Evolutionary conservation across 129 eudicot species (phyloP).

Genomic region (Flaveria sonorensis): DNA sequence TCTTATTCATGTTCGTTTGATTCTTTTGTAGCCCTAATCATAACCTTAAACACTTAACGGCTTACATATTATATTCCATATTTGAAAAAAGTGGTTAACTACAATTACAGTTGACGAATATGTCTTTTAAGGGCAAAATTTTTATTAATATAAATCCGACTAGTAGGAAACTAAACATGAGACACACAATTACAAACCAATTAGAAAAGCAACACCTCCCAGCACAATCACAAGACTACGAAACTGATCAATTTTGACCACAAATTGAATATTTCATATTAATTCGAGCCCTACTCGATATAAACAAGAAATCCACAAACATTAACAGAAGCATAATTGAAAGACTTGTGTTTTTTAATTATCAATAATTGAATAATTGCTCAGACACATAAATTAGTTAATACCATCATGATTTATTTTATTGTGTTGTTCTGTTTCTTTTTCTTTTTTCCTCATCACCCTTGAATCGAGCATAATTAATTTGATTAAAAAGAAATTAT

Average conservation of each 20-base stretch:
- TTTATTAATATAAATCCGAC: no score
- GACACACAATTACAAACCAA: no score
- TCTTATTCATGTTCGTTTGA: no score
- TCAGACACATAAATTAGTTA: neutral
- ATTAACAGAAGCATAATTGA: neutral
- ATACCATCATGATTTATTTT: neutral
- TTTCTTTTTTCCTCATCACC: constrained; percentile 21
- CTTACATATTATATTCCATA: no score
- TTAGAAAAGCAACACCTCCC: no score
- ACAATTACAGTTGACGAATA: no score
- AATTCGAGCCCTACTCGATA: neutral
- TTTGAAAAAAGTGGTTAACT: no score
- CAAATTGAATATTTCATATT: neutral
- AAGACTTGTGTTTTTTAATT: constrained; percentile 4
- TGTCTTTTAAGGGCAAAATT: no score
- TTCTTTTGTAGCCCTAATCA: no score
- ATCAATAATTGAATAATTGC: constrained; percentile 11
- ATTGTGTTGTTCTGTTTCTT: neutral
- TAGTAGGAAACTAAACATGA: no score
- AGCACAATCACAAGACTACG: no score
- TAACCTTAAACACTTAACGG: no score
- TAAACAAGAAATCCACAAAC: neutral
- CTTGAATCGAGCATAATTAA: neutral
- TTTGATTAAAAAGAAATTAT: neutral
- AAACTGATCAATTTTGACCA: neutral